Conservation (phyloP, 1,284 basidiomycete genomes). For the Sporisorium iseilematis-ciliati region DNA sequence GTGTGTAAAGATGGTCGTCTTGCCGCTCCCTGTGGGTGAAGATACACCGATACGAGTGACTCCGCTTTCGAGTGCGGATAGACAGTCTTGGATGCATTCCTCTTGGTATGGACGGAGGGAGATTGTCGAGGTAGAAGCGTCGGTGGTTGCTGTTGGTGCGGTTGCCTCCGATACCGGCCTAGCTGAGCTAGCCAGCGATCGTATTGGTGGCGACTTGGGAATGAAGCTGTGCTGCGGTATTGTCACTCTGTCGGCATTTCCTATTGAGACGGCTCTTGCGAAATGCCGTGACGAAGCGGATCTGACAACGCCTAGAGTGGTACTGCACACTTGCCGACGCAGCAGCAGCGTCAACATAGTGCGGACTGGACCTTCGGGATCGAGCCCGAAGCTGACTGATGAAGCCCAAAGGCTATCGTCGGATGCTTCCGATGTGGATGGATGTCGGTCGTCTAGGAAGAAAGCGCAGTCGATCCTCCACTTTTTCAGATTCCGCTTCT, state of each 20-base stretch:
- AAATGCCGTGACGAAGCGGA: background rate
- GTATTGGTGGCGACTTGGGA: slow-evolving; percentile 9
- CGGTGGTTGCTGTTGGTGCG: background rate
- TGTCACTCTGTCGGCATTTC: background rate
- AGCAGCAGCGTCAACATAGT: background rate
- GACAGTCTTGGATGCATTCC: slow-evolving; percentile 83
- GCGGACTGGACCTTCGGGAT: background rate
- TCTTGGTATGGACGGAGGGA: slow-evolving; percentile 84
- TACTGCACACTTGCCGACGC: background rate
- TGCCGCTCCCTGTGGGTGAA: slow-evolving; percentile 84
- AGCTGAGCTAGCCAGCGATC: background rate
- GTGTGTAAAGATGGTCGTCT: slow-evolving; percentile 83
- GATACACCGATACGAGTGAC: slow-evolving; percentile 87
- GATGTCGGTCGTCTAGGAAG: background rate
- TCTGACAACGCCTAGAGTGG: background rate
- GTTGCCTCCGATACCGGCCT: background rate
- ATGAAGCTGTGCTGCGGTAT: background rate
- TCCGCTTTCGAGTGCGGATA: slow-evolving; percentile 77
- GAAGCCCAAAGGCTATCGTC: background rate
- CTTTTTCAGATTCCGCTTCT: background rate
- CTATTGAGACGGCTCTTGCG: background rate
- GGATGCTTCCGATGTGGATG: slow-evolving; percentile 8
- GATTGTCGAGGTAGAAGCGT: slow-evolving; percentile 3
- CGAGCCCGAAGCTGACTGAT: background rate
- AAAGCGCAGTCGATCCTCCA: slow-evolving; percentile 11